Percentiles rank a stretch among this genome's conserved stretches.
Conservation (phyloP, 2,329 filamentous ascomycete species). For the Xylariaceae sp. region DNA sequence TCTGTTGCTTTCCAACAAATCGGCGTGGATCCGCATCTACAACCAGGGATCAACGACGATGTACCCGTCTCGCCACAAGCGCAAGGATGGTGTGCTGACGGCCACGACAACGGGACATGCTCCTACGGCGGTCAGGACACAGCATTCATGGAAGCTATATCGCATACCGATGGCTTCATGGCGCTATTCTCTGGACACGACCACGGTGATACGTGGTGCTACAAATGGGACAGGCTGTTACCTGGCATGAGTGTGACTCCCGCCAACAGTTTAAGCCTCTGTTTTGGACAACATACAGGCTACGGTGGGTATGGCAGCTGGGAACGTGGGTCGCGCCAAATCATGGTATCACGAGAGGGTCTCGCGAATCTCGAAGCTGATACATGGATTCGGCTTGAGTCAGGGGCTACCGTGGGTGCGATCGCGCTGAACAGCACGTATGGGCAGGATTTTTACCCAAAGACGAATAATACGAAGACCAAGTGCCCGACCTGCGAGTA, state of each 20-base stretch:
- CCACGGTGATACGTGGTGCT: conserved; percentile 58
- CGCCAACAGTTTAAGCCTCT: conserved; percentile 39
- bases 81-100: conserved; percentile 41
- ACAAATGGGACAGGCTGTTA: conserved; percentile 38
- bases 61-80: conserved; percentile 38
- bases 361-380: conserved; percentile 41
- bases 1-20: conserved; percentile 37
- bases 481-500: conserved; percentile 27
- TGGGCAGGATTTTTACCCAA: conserved; percentile 49
- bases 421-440: conserved; percentile 57
- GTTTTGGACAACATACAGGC: conserved; percentile 61
- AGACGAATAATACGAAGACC: conserved; percentile 35
- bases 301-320: conserved; percentile 66
- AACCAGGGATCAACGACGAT: conserved; percentile 45
- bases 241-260: conserved; percentile 29
- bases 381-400: conserved; percentile 59
- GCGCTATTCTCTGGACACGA: conserved; percentile 62
- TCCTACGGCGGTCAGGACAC: conserved; percentile 47
- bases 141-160: conserved; percentile 58
- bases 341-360: conserved; percentile 42
- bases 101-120: conserved; percentile 35
- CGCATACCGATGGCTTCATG: conserved; percentile 49
- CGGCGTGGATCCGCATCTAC: conserved; percentile 34
- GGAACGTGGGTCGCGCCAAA: conserved; percentile 55
- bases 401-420: conserved; percentile 44